Evolutionary conservation across 2,329 filamentous ascomycete genomes (phyloP).

Genomic region (Plenodomus biglobosus): DNA sequence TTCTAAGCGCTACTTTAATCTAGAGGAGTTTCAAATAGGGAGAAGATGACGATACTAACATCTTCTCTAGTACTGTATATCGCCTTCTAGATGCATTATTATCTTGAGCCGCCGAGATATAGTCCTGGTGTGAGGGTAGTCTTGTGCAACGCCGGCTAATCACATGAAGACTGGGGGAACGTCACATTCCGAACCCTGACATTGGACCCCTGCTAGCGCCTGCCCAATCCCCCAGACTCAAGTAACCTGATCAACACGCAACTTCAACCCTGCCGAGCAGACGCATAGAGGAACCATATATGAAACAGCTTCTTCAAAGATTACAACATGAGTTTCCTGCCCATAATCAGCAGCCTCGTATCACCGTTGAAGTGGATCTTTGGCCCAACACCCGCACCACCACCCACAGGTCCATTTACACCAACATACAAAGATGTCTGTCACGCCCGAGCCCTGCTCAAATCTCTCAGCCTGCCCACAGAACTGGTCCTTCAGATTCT

Average conservation of each 20-base stretch:
- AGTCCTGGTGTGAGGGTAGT: not conserved
- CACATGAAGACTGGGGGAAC: not conserved
- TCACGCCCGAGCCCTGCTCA: conserved; percentile 24
- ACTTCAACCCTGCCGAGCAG: not conserved
- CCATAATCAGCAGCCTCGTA: not conserved
- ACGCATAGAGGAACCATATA: no score
- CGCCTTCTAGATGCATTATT: not conserved
- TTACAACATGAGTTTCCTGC: not conserved
- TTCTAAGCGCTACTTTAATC: no score
- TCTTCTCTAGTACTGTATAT: no score
- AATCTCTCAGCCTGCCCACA: conserved; percentile 26
- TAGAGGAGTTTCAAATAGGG: no score
- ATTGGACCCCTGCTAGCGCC: not conserved
- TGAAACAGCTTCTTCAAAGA: not conserved
- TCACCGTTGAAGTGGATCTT: not conserved
- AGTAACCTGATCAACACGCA: not conserved
- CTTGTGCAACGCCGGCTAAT: not conserved
- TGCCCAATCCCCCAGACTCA: not conserved
- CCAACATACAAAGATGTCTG: conserved; percentile 29
- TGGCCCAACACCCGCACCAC: not conserved
- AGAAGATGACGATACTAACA: no score
- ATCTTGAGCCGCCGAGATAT: not conserved
- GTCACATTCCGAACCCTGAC: not conserved
- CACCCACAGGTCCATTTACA: not conserved
- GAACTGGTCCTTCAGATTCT: conserved; percentile 36